phyloP scores from a whole-genome alignment of 2,329 filamentous ascomycete species.

The Fusarium sp. region DNA sequence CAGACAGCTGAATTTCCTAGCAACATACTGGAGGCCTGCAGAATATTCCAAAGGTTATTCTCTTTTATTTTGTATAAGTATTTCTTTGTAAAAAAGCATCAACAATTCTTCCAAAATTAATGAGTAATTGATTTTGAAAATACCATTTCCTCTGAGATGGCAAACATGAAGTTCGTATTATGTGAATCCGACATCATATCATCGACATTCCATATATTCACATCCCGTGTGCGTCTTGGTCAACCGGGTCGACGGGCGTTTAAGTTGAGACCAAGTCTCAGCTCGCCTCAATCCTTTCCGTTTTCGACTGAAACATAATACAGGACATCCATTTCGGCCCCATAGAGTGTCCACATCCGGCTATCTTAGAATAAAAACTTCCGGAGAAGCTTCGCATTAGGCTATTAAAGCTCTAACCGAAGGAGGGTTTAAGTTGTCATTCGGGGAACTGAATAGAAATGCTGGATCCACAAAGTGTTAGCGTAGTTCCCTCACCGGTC shows the following conservation, averaged over 20 bases:
- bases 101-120: not conserved
- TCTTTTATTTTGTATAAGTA: not conserved
- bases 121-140: not conserved
- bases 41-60: not conserved
- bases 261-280: slow-evolving; percentile 14
- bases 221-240: not conserved
- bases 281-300: slow-evolving; percentile 4
- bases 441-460: not conserved
- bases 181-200: not conserved
- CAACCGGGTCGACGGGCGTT: not conserved
- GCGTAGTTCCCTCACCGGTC: not conserved
- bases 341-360: not conserved
- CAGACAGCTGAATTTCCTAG: not conserved
- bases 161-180: not conserved
- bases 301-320: slow-evolving; percentile 1
- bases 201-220: not conserved
- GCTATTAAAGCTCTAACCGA: not conserved
- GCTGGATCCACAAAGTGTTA: not conserved
- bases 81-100: not conserved
- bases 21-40: not conserved
- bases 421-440: not conserved
- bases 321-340: not conserved
- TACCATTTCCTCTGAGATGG: not conserved
- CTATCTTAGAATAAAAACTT: not conserved
- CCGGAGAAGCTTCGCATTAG: not conserved